phyloP scores from a whole-genome alignment of 768 basidiomycete genomes.

The Coprinopsis strossmayeri region DNA sequence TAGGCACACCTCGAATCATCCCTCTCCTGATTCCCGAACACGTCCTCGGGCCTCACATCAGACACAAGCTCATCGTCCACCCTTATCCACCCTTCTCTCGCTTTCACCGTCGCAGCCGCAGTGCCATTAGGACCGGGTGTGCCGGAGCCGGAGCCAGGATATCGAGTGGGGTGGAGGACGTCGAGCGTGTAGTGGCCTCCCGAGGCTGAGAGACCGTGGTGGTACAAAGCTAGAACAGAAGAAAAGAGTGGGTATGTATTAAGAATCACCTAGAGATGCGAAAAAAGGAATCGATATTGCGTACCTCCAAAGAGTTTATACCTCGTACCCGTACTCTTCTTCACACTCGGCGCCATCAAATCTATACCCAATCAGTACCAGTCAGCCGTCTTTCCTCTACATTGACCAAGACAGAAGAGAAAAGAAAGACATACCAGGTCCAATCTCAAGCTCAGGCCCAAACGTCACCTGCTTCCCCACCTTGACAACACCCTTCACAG shows the following conservation, averaged over 20 bases:
- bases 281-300: constrained; percentile 16
- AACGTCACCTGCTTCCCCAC: constrained; percentile 77
- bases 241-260: background rate
- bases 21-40: constrained; percentile 56
- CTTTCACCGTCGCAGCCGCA: constrained; percentile 20
- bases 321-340: constrained; percentile 37
- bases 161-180: constrained; percentile 70
- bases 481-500: constrained; percentile 75
- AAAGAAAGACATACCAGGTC: constrained; percentile 16
- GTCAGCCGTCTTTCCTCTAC: too few species aligned
- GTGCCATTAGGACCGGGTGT: background rate
- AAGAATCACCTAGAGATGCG: constrained; percentile 1
- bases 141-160: constrained; percentile 25
- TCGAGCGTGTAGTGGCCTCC: constrained; percentile 96
- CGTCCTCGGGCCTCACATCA: constrained; percentile 66
- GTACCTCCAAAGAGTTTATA: constrained; percentile 84
- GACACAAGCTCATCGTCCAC: constrained; percentile 90
- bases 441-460: constrained; percentile 71
- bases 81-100: constrained; percentile 77
- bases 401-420: too few species aligned
- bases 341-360: constrained; percentile 49
- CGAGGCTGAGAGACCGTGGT: constrained; percentile 85
- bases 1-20: constrained; percentile 67
- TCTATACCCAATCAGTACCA: constrained; percentile 29
- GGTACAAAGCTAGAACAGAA: constrained; percentile 64